Percentiles rank a stretch among this genome's conserved stretches.
Conservation (phyloP, 2,329 filamentous ascomycete species). For the Talaromyces verruculosus region DNA sequence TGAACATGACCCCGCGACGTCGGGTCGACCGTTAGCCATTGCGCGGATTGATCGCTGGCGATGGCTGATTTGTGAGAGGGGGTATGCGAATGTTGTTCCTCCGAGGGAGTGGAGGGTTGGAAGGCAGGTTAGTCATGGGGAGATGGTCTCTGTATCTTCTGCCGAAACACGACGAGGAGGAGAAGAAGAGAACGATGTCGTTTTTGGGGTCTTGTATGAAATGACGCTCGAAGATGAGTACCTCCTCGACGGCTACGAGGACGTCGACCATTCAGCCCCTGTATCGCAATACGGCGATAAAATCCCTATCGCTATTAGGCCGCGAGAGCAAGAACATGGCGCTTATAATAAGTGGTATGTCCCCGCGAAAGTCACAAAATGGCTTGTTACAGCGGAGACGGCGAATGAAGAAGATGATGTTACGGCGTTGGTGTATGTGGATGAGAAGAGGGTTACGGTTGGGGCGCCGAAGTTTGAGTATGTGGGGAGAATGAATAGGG, state of each 20-base stretch:
- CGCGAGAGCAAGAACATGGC: constrained; percentile 35
- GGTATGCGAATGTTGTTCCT: constrained; percentile 45
- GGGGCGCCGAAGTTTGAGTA: constrained; percentile 41
- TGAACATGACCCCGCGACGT: constrained; percentile 32
- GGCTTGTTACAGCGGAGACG: constrained; percentile 31
- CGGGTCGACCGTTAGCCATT: constrained; percentile 40
- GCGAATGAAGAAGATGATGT: constrained; percentile 18
- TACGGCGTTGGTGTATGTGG: constrained; percentile 43
- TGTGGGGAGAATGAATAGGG: constrained; percentile 45
- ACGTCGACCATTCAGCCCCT: constrained; percentile 31
- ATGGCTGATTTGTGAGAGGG: constrained; percentile 45
- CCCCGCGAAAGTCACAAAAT: constrained; percentile 31
- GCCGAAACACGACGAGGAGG: constrained; percentile 15
- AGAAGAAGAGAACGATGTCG: constrained; percentile 28
- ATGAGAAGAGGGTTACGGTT: constrained; percentile 38
- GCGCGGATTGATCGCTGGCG: constrained; percentile 40
- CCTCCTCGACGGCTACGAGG: constrained; percentile 42
- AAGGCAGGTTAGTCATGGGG: constrained; percentile 24
- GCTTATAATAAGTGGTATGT: constrained; percentile 43
- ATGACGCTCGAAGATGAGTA: constrained; percentile 36
- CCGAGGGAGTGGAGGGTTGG: constrained; percentile 28
- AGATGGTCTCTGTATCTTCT: constrained; percentile 27
- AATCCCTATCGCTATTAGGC: constrained; percentile 27
- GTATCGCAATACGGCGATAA: constrained; percentile 10
- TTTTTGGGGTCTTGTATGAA: constrained; percentile 45